These are phyloP conservation scores for Moniliophthora roreri DNA, from an alignment of 1,284 basidiomycete genomes.

Conservation along the genomic window DNA sequence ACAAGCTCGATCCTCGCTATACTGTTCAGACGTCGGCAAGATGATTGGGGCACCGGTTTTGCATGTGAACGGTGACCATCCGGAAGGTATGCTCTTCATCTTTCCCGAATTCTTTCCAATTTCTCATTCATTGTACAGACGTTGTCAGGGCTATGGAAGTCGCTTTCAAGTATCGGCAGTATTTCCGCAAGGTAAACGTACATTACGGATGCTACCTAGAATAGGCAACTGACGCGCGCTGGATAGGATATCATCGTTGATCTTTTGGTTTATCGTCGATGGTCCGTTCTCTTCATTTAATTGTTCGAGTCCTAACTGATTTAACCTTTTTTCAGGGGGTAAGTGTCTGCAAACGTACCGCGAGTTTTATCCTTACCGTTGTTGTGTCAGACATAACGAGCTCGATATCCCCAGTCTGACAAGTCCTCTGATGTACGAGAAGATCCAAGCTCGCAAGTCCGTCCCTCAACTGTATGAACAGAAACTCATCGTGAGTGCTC, in stretches of 20 bases:
- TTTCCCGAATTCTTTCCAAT: neutral
- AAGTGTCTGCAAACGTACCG: slow-evolving; percentile 8
- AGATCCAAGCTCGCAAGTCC: slow-evolving; percentile 73
- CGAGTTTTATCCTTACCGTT: neutral
- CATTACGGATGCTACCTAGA: neutral
- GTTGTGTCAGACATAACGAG: slow-evolving; percentile 73
- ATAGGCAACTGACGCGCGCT: neutral
- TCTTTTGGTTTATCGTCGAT: slow-evolving; percentile 83
- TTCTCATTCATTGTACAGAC: slow-evolving; percentile 39
- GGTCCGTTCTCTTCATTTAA: slow-evolving; percentile 39
- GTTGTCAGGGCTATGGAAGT: slow-evolving; percentile 77
- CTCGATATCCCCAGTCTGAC: slow-evolving; percentile 91
- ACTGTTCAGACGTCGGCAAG: slow-evolving; percentile 89
- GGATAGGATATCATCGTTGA: slow-evolving; percentile 81
- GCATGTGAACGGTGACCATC: slow-evolving; percentile 91
- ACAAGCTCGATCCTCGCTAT: slow-evolving; percentile 78
- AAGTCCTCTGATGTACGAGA: slow-evolving; percentile 86
- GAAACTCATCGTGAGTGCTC: slow-evolving; percentile 60
- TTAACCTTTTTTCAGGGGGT: slow-evolving; percentile 31
- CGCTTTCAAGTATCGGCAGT: slow-evolving; percentile 80
- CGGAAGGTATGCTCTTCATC: slow-evolving; percentile 62
- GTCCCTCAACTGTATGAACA: slow-evolving; percentile 84
- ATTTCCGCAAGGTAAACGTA: slow-evolving; percentile 68
- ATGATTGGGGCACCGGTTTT: slow-evolving; percentile 87
- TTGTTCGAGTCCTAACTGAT: slow-evolving; percentile 4